Evolutionary conservation across 768 basidiomycete species (phyloP).

Genomic region (Lepiota venenata): DNA sequence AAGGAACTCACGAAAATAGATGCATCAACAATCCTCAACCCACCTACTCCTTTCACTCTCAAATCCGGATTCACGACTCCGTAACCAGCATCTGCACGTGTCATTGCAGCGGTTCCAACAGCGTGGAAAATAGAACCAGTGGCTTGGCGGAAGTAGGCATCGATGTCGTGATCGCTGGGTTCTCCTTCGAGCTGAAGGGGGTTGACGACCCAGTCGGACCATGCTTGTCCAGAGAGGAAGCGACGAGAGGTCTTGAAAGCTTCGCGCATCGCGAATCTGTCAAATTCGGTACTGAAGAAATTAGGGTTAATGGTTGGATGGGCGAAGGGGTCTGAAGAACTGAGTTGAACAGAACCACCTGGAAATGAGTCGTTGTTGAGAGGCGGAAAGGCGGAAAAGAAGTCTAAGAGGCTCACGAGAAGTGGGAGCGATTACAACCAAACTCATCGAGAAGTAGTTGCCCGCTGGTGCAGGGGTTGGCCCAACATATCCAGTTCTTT

Average conservation of each 20-base stretch:
- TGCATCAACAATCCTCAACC: conserved; percentile 35
- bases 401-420: conserved; percentile 19
- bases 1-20: conserved; percentile 18
- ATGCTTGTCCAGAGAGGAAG: conserved; percentile 19
- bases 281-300: conserved; percentile 47
- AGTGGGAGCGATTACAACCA: conserved; percentile 24
- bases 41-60: conserved; percentile 28
- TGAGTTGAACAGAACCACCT: conserved; percentile 20
- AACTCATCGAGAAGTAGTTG: conserved; percentile 21
- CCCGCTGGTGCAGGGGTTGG: conserved; percentile 13
- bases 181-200: conserved; percentile 11
- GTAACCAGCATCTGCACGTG: conserved; percentile 19
- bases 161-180: conserved; percentile 26
- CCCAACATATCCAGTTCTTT: conserved; percentile 3
- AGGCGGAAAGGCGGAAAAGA: not conserved
- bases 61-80: conserved; percentile 20
- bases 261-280: conserved; percentile 24
- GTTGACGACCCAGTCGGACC: conserved; percentile 18
- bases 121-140: conserved; percentile 22
- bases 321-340: conserved; percentile 37
- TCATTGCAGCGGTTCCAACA: conserved; percentile 28
- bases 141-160: conserved; percentile 20
- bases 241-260: conserved; percentile 16
- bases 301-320: conserved; percentile 46
- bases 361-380: not conserved